Base-by-base conservation (phyloP, 2,329 filamentous ascomycete genomes). In the Clonostachys rhizophaga region DNA sequence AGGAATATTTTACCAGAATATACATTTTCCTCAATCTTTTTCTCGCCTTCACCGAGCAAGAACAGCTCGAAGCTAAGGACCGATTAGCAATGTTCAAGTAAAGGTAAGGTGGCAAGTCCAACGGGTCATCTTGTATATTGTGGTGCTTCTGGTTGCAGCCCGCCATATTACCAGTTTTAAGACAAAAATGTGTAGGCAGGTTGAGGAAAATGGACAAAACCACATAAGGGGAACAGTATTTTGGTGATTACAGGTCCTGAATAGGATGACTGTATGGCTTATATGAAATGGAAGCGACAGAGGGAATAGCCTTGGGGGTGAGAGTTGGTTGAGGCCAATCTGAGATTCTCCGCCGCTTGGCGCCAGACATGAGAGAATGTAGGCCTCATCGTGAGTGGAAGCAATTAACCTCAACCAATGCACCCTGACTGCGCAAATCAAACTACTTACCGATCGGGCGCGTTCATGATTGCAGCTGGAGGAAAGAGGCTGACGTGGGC, bases 1-100 rank as follows among this genome's bases (percentile, higher is more conserved):
- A 30, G 17, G 10, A 6, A 4, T 5, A n/a, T 70, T 86, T 68
- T 76, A 95, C 92, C 89, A 48, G 91, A 94, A 64, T 96, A 94
- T 7, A 89, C 78, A 62, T 88, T 86, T 69, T 91, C 86, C 50
- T 91, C 87, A 49, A 96, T 89, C 72, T 96, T 97, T 76, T 92
- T 94, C 78, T 99, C 90, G 52, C 86, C 91, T 43, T 91, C 87
- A 39, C 70, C 81, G 50, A 97, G 86, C 53, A 96, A 72, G 72
- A 96, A 97, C 43, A 95, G 82, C 76, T 97, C 94, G 73, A 95
- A 95, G 63, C 94, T 97, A 24, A 36, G 7, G 54, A 65, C 66
- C 5, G n/a, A 17, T 39, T 39, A 39, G 36, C 36, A 8, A 30
- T 30, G 9, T 30, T 30, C 24, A 30, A 30, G 24, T 30, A 10